Evolutionary conservation across 2,329 filamentous ascomycete genomes (phyloP).

Genomic region (Aureobasidium sp.): DNA sequence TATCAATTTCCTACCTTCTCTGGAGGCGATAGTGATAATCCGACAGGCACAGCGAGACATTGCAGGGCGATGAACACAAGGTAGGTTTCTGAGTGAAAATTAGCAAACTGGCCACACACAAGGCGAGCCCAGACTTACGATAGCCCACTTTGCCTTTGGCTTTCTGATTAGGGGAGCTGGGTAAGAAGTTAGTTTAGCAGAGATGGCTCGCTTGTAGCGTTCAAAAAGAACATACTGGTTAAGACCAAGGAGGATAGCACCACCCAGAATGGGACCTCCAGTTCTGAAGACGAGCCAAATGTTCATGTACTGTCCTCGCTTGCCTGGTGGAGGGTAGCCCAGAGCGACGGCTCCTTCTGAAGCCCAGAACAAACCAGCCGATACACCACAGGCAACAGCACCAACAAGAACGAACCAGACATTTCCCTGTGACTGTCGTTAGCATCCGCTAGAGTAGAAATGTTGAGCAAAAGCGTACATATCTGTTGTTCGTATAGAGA

Average conservation of each 20-base stretch:
- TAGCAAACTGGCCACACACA: too few relatives aligned
- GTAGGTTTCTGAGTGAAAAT: constrained; percentile 25
- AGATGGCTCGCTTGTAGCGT: neutral
- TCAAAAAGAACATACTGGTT: constrained; percentile 29
- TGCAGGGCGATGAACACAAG: constrained; percentile 37
- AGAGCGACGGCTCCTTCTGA: constrained; percentile 43
- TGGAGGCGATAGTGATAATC: constrained; percentile 31
- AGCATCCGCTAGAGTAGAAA: neutral
- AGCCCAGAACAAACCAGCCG: constrained; percentile 44
- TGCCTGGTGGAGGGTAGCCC: constrained; percentile 40
- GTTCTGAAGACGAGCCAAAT: constrained; percentile 45
- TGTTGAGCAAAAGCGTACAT: constrained; percentile 10
- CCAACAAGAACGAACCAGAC: constrained; percentile 45
- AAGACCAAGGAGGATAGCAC: constrained; percentile 38
- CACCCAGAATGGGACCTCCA: constrained; percentile 40
- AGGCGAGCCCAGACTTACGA: neutral
- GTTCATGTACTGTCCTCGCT: constrained; percentile 40
- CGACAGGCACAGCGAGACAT: constrained; percentile 29
- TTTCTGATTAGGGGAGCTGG: constrained; percentile 28
- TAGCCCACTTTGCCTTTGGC: constrained; percentile 27
- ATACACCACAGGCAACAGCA: constrained; percentile 40
- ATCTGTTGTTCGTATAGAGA: constrained; percentile 43
- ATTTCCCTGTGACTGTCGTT: constrained; percentile 28
- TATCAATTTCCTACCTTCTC: constrained; percentile 22
- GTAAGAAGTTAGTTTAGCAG: neutral